phyloP scores from a whole-genome alignment of 2,329 filamentous ascomycete genomes.

The Aureobasidium zeae region DNA sequence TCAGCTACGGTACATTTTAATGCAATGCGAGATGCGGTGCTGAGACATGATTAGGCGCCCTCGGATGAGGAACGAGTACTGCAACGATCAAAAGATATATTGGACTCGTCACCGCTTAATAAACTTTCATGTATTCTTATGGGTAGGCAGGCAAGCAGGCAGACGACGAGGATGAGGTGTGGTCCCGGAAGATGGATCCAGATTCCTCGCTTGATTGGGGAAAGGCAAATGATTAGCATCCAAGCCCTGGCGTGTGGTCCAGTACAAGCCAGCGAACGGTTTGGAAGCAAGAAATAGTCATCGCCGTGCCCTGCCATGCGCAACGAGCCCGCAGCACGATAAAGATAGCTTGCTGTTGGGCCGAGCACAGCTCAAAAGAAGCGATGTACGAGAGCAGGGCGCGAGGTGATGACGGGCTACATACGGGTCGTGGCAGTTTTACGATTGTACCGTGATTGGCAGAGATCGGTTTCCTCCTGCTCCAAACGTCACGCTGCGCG shows the following conservation, averaged over 20 bases:
- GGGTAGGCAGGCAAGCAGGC: too few species aligned
- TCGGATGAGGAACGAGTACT: neutral
- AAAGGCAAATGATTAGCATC: constrained; percentile 10
- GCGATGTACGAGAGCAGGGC: too few species aligned
- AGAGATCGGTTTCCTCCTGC: neutral
- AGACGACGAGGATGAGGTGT: constrained; percentile 7
- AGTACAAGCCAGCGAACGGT: constrained; percentile 13
- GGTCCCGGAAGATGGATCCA: constrained; percentile 11
- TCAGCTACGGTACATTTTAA: too few species aligned
- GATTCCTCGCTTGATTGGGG: constrained; percentile 13
- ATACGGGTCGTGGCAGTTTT: constrained; percentile 7
- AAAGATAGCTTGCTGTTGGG: constrained; percentile 10
- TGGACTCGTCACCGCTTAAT: constrained; percentile 13
- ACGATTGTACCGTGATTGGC: constrained; percentile 12
- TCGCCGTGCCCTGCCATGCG: constrained; percentile 4
- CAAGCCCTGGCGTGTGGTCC: constrained; percentile 10
- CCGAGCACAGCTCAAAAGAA: too few species aligned
- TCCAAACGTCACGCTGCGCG: neutral
- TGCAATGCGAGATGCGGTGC: too few species aligned
- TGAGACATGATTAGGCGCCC: constrained; percentile 10
- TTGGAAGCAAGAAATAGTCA: neutral
- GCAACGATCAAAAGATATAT: constrained; percentile 3
- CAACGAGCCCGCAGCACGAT: constrained; percentile 10
- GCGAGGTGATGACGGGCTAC: too few species aligned
- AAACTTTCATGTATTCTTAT: constrained; percentile 3